Percentiles rank a stretch among this genome's conserved stretches.
These are phyloP conservation scores for Tuber aestivum DNA, from an alignment of 495 filamentous ascomycete genomes.

Conservation along the genomic window DNA sequence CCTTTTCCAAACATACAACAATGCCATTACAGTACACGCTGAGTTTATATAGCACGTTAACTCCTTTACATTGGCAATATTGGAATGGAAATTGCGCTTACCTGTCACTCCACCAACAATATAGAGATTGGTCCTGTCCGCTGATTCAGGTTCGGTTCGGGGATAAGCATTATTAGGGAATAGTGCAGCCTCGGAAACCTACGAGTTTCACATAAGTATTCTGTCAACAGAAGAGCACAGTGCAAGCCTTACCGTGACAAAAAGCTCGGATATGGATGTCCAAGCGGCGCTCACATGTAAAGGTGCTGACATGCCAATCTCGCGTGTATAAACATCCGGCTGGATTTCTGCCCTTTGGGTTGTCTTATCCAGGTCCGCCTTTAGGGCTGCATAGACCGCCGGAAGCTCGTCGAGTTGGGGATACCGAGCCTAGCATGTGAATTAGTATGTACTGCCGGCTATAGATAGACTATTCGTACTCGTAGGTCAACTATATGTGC, in stretches of 20 bases:
- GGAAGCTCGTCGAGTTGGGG: conserved; percentile 81
- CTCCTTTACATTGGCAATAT: neutral
- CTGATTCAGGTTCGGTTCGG: conserved; percentile 72
- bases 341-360: conserved; percentile 86
- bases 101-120: conserved; percentile 66
- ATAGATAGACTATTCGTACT: conserved; percentile 38
- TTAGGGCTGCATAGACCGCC: conserved; percentile 82
- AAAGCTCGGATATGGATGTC: conserved; percentile 83
- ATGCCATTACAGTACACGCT: conserved; percentile 31
- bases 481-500: conserved; percentile 79
- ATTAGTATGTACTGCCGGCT: neutral
- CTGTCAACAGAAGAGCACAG: neutral
- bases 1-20: conserved; percentile 35
- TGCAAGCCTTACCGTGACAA: conserved; percentile 54
- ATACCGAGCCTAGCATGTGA: conserved; percentile 49
- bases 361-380: conserved; percentile 89
- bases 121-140: conserved; percentile 76
- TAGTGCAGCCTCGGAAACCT: conserved; percentile 82
- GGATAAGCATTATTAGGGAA: conserved; percentile 83
- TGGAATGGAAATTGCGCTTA: neutral
- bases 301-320: conserved; percentile 73
- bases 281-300: conserved; percentile 91
- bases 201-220: conserved; percentile 4
- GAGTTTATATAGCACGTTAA: conserved; percentile 11
- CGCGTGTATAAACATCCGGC: conserved; percentile 82